Percentiles rank a stretch among this genome's conserved stretches.
These are phyloP conservation scores for Colletotrichum simmondsii DNA, from an alignment of 2,329 filamentous ascomycete species.

Conservation along the genomic window DNA sequence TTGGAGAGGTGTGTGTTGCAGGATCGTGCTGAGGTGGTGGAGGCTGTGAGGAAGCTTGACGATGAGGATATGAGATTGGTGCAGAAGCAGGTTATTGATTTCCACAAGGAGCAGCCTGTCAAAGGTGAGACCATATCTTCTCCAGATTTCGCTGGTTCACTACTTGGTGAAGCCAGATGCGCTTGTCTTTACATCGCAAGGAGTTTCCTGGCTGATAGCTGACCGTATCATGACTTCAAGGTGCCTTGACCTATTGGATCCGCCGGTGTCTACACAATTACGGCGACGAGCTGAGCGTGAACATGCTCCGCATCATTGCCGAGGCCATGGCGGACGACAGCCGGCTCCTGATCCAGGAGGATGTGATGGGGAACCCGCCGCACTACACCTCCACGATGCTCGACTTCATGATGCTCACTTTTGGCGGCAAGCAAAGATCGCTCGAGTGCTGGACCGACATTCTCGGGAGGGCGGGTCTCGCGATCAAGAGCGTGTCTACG, in stretches of 20 bases:
- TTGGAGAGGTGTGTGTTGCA: constrained; percentile 44
- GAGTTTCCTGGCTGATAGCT: background rate
- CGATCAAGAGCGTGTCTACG: constrained; percentile 38
- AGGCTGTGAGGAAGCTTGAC: constrained; percentile 36
- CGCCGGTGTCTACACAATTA: constrained; percentile 52
- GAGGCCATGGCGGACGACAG: constrained; percentile 46
- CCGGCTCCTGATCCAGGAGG: constrained; percentile 46
- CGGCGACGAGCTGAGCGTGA: constrained; percentile 43
- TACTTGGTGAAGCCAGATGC: background rate
- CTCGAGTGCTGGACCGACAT: constrained; percentile 40
- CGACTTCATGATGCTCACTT: constrained; percentile 45
- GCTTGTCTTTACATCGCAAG: background rate
- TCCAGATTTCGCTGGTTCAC: background rate
- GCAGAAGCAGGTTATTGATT: constrained; percentile 40
- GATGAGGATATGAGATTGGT: constrained; percentile 35
- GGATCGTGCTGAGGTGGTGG: constrained; percentile 44
- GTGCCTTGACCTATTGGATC: constrained; percentile 49
- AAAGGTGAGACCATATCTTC: constrained; percentile 14
- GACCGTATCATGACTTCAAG: constrained; percentile 33
- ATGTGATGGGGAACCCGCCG: constrained; percentile 42
- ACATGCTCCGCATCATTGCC: constrained; percentile 44
- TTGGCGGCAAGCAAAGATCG: constrained; percentile 47
- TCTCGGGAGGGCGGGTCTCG: constrained; percentile 39
- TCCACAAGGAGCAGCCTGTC: constrained; percentile 41
- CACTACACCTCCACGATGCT: constrained; percentile 38